These are phyloP conservation scores for Acanthamoeba triangularis DNA, from an alignment of 208 protist genomes.

Conservation along the genomic window DNA sequence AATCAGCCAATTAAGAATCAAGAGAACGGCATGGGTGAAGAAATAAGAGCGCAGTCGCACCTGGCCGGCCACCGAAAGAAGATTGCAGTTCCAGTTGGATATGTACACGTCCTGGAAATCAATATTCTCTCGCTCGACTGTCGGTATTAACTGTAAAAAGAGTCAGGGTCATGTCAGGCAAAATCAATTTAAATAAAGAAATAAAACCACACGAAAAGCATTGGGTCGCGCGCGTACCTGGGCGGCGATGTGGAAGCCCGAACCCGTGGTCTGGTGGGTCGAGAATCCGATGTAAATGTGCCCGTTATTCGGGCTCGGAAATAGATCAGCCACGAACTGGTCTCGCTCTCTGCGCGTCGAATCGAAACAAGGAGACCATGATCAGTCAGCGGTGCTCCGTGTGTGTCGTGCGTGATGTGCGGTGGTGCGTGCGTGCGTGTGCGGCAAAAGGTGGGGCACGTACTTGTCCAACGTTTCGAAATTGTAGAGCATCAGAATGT, in stretches of 20 bases:
- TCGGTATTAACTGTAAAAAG: background rate
- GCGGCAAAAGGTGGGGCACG: background rate
- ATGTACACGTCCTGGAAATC: conserved; percentile 60
- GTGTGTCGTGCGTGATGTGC: no score
- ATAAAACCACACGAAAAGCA: background rate
- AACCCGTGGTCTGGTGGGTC: conserved; percentile 82
- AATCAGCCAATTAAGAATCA: no score
- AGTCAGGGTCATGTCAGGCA: background rate
- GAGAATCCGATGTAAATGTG: conserved; percentile 83
- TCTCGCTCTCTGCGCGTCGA: background rate
- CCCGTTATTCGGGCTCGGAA: conserved; percentile 29
- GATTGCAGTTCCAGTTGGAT: conserved; percentile 46
- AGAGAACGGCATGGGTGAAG: background rate
- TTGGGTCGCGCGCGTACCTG: conserved; percentile 15
- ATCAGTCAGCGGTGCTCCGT: background rate
- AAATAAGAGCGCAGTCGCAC: background rate
- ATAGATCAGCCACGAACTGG: conserved; percentile 17
- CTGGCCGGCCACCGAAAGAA: conserved; percentile 24
- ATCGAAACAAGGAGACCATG: background rate
- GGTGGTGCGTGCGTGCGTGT: background rate
- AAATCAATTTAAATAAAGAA: background rate
- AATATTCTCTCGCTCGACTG: conserved; percentile 45
- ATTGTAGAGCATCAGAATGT: conserved; percentile 62
- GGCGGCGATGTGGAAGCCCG: conserved; percentile 74
- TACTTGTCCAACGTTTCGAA: conserved; percentile 6